These are phyloP conservation scores for Secale cereale DNA, from an alignment of 176 grass and related monocot genomes.

Conservation along the genomic window DNA sequence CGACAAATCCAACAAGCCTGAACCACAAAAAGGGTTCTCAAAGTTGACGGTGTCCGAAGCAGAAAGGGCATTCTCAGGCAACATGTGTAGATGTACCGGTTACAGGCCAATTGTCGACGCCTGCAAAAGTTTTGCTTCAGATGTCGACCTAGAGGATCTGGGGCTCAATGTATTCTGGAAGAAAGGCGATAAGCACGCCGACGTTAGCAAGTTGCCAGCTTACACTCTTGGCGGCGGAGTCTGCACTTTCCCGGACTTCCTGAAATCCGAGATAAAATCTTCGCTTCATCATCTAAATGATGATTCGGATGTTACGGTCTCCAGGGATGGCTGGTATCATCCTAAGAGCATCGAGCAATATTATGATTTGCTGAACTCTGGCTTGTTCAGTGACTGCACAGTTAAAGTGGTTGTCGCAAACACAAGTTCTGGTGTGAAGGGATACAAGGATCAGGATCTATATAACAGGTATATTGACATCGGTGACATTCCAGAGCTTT, in stretches of 20 bases:
- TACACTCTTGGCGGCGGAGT: conserved; percentile 45
- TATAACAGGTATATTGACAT: no score
- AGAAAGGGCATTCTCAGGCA: conserved; percentile 65
- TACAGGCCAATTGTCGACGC: conserved; percentile 72
- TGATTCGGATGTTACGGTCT: no score
- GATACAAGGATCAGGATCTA: no score
- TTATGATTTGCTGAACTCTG: no score
- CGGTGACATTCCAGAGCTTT: no score
- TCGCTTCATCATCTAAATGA: no score
- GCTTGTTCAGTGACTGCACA: no score
- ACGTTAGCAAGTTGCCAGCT: conserved; percentile 43
- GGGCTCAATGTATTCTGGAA: conserved; percentile 77
- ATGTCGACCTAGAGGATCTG: conserved; percentile 78
- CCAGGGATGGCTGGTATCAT: no score
- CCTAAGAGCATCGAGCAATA: no score
- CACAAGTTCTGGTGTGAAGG: no score
- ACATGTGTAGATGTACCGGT: conserved; percentile 80
- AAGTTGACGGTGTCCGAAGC: conserved; percentile 58
- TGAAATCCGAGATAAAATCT: conserved; percentile 56
- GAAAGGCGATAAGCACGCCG: conserved; percentile 36
- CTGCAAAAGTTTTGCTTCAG: conserved; percentile 77
- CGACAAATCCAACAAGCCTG: conserved; percentile 58
- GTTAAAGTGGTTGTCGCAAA: no score
- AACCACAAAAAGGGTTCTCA: conserved; percentile 62
- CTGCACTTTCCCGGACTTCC: conserved; percentile 55